A percentile compares a stretch with the other conserved stretches of the same genome.
Evolutionary conservation across 768 basidiomycete species (phyloP).

Genomic region (Collybia nuda): DNA sequence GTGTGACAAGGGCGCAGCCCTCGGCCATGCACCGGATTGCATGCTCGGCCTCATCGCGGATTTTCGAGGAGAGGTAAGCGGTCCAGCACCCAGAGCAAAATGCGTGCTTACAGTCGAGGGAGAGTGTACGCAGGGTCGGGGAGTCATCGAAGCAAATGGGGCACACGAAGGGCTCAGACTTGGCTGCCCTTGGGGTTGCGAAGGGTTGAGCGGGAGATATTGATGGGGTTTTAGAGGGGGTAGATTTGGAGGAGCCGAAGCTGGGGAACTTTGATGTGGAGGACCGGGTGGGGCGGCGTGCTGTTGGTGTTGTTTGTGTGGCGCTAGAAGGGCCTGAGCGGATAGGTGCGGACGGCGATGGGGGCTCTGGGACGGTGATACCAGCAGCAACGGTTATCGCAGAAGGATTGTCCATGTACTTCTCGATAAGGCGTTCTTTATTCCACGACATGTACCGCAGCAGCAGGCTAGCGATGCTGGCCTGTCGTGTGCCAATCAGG

Average conservation of each 20-base stretch:
- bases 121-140: slow-evolving; percentile 54
- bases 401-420: slow-evolving; percentile 92
- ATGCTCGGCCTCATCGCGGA: slow-evolving; percentile 79
- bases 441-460: slow-evolving; percentile 91
- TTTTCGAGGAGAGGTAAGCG: slow-evolving; percentile 76
- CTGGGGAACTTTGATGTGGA: slow-evolving; percentile 34
- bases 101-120: slow-evolving; percentile 79
- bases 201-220: slow-evolving; percentile 22
- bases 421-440: slow-evolving; percentile 92
- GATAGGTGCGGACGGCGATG: slow-evolving; percentile 30
- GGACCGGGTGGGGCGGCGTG: slow-evolving; percentile 35
- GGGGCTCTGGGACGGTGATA: slow-evolving; percentile 45
- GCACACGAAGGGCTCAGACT: slow-evolving; percentile 70
- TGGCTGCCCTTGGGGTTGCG: slow-evolving; percentile 25
- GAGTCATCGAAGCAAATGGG: slow-evolving; percentile 91
- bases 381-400: slow-evolving; percentile 76
- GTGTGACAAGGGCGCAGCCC: slow-evolving; percentile 62
- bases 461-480: slow-evolving; percentile 69
- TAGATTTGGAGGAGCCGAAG: slow-evolving; percentile 27
- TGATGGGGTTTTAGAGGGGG: slow-evolving; percentile 23
- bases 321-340: slow-evolving; percentile 25
- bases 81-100: slow-evolving; percentile 88
- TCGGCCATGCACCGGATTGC: slow-evolving; percentile 80
- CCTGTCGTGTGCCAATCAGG: slow-evolving; percentile 34
- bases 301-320: slow-evolving; percentile 15